Base-by-base conservation (phyloP, 2,329 filamentous ascomycete genomes). In the Neoscytalidium dimidiatum region DNA sequence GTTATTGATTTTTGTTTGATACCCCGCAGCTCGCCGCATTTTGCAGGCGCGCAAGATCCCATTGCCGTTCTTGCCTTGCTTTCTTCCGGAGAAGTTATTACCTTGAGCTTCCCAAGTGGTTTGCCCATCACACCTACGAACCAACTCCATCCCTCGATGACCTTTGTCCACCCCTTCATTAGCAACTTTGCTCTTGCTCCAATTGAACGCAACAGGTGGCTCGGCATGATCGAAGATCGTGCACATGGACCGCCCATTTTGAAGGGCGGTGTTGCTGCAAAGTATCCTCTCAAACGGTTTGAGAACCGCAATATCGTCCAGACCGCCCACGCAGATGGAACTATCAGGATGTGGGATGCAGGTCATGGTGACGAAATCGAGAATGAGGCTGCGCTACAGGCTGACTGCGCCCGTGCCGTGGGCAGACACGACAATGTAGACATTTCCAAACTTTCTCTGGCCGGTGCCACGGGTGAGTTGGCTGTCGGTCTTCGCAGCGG, bases 301-400 rank as follows among this genome's bases (percentile, higher is more conserved):
- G 93, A 97, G 72, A 85, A 89, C 67, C 87, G 95, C 53, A 96
- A 93, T 65, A 86, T 98, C 49, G 85, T 97, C 6, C 90, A 94
- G 67, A 92, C 92, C 4, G 90, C 92, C 0, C 94, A 99, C 75
- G 92, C 90, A 3, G 95, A 99, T 77, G 92, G 94, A 62, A 96
- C 91, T 0, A 83, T 99, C n/a, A 85, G 94, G 33, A 82, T 98
- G 6, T 99, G 94, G 93, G 95, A 99, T 77, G 87, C 90, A 21
- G 95, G 95, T 0, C 91, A 96, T 72, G 91, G 88, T 14, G 95
- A 99, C 73, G 92, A 97, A 72, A 91, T 99, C 58, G 95, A 99
- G 77, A 98, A 98, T 71, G 84, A 87, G 13, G 83, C 84, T 3
- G 84, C 92, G 62, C 81, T 98, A 26, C 94, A 99, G 78, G 88